phyloP scores from a whole-genome alignment of 139 green algal genomes.

The Chlorella sp. region DNA sequence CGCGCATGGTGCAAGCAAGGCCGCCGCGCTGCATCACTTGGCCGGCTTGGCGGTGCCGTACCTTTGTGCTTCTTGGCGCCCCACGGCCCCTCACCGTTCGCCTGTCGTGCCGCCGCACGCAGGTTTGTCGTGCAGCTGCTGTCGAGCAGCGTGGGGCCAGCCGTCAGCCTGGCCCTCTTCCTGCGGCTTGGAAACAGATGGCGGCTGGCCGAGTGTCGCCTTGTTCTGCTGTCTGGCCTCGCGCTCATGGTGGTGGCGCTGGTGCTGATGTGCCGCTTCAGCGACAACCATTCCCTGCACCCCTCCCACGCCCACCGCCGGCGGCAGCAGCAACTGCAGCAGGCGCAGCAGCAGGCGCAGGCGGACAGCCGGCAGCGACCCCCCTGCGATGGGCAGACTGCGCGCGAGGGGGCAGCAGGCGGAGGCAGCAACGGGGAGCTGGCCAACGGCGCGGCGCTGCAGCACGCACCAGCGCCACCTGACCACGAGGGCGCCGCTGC shows the following conservation, averaged over 20 bases:
- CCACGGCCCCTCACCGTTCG: too few relatives aligned
- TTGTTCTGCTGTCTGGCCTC: conserved; percentile 44
- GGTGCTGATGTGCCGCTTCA: conserved; percentile 47
- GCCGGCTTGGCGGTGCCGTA: too few relatives aligned
- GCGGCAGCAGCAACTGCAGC: neutral
- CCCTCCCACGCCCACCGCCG: too few relatives aligned
- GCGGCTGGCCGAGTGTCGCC: conserved; percentile 32
- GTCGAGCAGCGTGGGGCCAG: conserved; percentile 29
- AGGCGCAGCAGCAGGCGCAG: neutral
- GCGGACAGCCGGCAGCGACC: neutral
- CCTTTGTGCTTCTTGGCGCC: too few relatives aligned
- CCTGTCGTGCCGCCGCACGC: too few relatives aligned
- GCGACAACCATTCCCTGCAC: conserved; percentile 42
- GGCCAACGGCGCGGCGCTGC: neutral
- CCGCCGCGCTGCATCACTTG: too few relatives aligned
- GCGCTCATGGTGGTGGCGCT: conserved; percentile 37
- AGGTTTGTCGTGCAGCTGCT: too few relatives aligned
- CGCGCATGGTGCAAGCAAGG: too few relatives aligned
- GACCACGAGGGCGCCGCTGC: too few relatives aligned
- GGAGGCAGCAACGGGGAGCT: neutral
- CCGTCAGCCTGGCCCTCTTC: conserved; percentile 44
- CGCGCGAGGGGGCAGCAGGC: neutral
- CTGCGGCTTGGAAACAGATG: conserved; percentile 44
- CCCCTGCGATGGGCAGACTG: neutral
- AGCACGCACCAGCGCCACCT: conserved; percentile 1